Base-by-base conservation (phyloP, 768 basidiomycete genomes). In the Coprinellus micaceus region DNA sequence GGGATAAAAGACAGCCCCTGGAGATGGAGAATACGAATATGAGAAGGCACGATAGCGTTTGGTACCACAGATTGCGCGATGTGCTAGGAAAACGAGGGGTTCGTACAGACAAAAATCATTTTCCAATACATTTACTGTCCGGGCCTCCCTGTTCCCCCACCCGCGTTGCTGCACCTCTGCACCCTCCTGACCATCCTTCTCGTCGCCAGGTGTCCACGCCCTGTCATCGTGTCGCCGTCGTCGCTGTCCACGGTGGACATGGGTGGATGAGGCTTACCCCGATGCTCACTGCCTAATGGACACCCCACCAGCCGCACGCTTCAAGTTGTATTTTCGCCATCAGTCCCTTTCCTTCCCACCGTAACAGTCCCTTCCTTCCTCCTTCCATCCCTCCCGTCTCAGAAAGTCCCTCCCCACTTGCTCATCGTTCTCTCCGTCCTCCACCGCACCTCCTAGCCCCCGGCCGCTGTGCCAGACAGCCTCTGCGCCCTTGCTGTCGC, bases 251-350 rank as follows among this genome's bases (percentile, higher is more conserved):
- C 13, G 47, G 47, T 12, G 13, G 47, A 17, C n/a, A 17, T 17
- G 1, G 2, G 44, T 46, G 47, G 28, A 26, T 30, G 48, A 56
- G 33, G 19, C n/a, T n/a, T n/a, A n/a, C n/a, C n/a, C n/a, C n/a
- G n/a, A n/a, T n/a, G n/a, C n/a, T n/a, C n/a, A n/a, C n/a, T n/a
- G n/a, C n/a, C n/a, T n/a, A n/a, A n/a, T n/a, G n/a, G n/a, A n/a
- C n/a, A n/a, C n/a, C 79, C 78, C 74, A 67, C 77, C 77, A 80
- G 80, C 81, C 80, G 82, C 81, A 76, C 79, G 80, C 41, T n/a
- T n/a, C n/a, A n/a, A n/a, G n/a, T n/a, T n/a, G n/a, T n/a, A n/a
- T n/a, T n/a, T n/a, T n/a, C n/a, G n/a, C n/a, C n/a, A n/a, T n/a
- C n/a, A n/a, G 40, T 78, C 79, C 78, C 75, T 80, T 80, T 76